Conservation (phyloP, 2,329 filamentous ascomycete species). For the Balansia obtecta region DNA sequence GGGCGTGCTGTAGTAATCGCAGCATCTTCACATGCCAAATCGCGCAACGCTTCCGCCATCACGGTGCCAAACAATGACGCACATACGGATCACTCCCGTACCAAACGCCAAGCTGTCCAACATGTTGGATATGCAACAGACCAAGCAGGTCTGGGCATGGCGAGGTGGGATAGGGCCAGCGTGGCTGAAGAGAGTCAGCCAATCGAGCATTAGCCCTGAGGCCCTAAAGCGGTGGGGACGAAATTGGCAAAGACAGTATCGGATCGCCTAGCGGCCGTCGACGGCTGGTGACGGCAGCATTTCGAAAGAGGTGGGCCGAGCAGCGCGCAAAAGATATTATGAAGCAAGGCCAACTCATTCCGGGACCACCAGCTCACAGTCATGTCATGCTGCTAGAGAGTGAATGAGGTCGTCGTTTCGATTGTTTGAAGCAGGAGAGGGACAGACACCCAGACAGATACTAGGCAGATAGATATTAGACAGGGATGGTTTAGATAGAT, state of each 20-base stretch:
- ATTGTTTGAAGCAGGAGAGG: background rate
- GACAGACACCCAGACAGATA: too few species aligned
- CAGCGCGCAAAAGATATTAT: background rate
- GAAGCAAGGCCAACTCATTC: background rate
- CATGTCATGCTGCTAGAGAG: background rate
- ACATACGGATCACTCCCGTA: background rate
- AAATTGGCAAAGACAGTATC: background rate
- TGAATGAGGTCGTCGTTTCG: background rate
- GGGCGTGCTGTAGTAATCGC: background rate
- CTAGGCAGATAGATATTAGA: too few species aligned
- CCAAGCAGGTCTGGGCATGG: background rate
- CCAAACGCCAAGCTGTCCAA: too few species aligned
- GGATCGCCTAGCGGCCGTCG: background rate
- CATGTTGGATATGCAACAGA: background rate
- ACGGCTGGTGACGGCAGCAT: background rate
- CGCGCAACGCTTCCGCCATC: background rate
- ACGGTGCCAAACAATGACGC: background rate
- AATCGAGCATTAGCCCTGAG: background rate
- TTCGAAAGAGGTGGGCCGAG: background rate
- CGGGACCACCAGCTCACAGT: background rate
- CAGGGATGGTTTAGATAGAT: too few species aligned
- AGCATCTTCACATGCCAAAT: slow-evolving; percentile 2
- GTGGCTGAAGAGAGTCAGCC: background rate
- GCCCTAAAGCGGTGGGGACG: too few species aligned
- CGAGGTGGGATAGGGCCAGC: background rate